phyloP scores from a whole-genome alignment of 495 filamentous ascomycete genomes.

The Lasiosphaeria miniovina region DNA sequence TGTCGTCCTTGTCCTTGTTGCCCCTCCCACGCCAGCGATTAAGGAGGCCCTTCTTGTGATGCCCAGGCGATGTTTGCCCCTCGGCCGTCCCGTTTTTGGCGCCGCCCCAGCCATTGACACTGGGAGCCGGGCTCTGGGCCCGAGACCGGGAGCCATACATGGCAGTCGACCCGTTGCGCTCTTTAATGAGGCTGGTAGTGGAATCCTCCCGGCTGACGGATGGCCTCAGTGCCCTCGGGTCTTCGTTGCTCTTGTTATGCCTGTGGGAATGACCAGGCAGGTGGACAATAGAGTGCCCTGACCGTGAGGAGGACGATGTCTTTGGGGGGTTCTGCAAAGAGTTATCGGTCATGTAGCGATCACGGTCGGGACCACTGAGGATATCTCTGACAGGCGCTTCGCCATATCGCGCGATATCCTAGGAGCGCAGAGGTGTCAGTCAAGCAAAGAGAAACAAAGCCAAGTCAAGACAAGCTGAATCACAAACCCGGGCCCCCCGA shows the following conservation, averaged over 20 bases:
- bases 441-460: background rate
- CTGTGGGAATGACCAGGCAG: slow-evolving; percentile 66
- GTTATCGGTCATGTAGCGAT: slow-evolving; percentile 56
- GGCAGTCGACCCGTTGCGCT: slow-evolving; percentile 42
- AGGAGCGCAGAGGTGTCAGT: slow-evolving; percentile 14
- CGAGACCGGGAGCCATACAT: slow-evolving; percentile 47
- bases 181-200: slow-evolving; percentile 46
- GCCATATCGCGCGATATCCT: slow-evolving; percentile 79
- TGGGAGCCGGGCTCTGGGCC: slow-evolving; percentile 74
- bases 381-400: slow-evolving; percentile 76
- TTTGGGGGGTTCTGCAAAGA: slow-evolving; percentile 41
- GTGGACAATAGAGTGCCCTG: slow-evolving; percentile 52
- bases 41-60: slow-evolving; percentile 60
- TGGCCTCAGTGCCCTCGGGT: slow-evolving; percentile 60
- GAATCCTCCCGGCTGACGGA: slow-evolving; percentile 70
- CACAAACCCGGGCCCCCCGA: background rate
- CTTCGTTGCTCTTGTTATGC: slow-evolving; percentile 74
- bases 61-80: slow-evolving; percentile 59
- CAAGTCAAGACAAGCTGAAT: slow-evolving; percentile 2
- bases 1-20: slow-evolving; percentile 57
- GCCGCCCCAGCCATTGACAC: slow-evolving; percentile 54
- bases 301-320: slow-evolving; percentile 51
- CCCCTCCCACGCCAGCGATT: slow-evolving; percentile 56
- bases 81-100: slow-evolving; percentile 45
- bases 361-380: slow-evolving; percentile 65